Conservation (phyloP, 1,284 basidiomycete species). For the Cryptococcus amylolentus region DNA sequence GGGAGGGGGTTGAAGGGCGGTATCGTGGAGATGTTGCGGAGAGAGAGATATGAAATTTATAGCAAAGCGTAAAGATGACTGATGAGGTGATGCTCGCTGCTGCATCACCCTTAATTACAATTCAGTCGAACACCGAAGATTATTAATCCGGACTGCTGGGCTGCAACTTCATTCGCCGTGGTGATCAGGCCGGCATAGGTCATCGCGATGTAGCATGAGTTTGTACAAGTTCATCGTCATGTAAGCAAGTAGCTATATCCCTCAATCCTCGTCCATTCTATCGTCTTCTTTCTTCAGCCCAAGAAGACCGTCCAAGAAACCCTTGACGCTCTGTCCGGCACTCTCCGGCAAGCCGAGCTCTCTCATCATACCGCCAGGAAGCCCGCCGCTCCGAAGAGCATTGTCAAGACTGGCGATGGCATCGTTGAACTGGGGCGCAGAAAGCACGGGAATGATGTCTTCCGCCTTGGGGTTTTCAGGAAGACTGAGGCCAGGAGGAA, state of each 20-base stretch:
- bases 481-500: conserved; percentile 37
- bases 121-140: too few relatives aligned
- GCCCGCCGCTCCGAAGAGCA: conserved; percentile 42
- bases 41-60: not conserved
- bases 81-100: too few relatives aligned
- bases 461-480: conserved; percentile 27
- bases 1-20: conserved; percentile 8
- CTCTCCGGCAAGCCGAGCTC: conserved; percentile 38
- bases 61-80: not conserved
- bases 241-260: not conserved
- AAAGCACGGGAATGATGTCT: conserved; percentile 41
- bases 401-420: conserved; percentile 46
- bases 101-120: too few relatives aligned
- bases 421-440: conserved; percentile 45
- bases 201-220: too few relatives aligned
- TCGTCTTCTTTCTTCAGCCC: conserved; percentile 18
- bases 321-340: conserved; percentile 37
- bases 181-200: too few relatives aligned
- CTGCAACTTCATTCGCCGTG: too few relatives aligned
- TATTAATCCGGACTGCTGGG: too few relatives aligned
- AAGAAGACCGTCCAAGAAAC: conserved; percentile 39
- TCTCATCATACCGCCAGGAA: conserved; percentile 43
- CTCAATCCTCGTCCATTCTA: conserved; percentile 31
- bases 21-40: conserved; percentile 6
- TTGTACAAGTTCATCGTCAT: not conserved